phyloP scores from a whole-genome alignment of 768 basidiomycete genomes.

The Xerocomellus amylosporus region DNA sequence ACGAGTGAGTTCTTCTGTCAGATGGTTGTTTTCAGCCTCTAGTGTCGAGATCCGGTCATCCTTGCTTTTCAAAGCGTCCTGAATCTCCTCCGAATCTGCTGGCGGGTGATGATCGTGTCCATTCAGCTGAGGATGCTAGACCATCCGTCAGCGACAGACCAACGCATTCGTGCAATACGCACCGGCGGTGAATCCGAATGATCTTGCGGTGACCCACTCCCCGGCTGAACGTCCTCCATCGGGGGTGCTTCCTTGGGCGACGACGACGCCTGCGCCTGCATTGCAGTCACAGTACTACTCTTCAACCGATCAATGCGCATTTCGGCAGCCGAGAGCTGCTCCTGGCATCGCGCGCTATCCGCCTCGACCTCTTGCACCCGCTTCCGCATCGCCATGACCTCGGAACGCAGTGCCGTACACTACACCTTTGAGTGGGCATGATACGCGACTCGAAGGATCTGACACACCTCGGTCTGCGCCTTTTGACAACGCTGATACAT shows the following conservation, averaged over 20 bases:
- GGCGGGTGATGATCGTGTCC: conserved; percentile 40
- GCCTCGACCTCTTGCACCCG: conserved; percentile 49
- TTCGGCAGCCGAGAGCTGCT: conserved; percentile 54
- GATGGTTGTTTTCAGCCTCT: conserved; percentile 42
- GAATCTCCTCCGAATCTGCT: conserved; percentile 41
- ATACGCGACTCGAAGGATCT: background rate
- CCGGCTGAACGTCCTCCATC: conserved; percentile 27
- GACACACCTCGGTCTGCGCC: conserved; percentile 56
- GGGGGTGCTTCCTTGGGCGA: conserved; percentile 31
- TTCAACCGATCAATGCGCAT: conserved; percentile 59
- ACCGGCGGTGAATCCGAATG: conserved; percentile 67
- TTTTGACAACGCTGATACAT: conserved; percentile 48
- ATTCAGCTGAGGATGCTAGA: conserved; percentile 43
- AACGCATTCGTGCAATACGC: conserved; percentile 48
- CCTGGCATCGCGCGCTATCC: conserved; percentile 47
- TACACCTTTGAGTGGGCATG: conserved; percentile 28
- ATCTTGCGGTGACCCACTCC: conserved; percentile 45
- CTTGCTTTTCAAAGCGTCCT: conserved; percentile 20
- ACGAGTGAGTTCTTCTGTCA: conserved; percentile 44
- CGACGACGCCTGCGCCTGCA: conserved; percentile 40
- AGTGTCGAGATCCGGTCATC: conserved; percentile 49
- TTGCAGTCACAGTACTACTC: conserved; percentile 51
- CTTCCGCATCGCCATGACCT: conserved; percentile 49
- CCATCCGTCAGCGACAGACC: conserved; percentile 34
- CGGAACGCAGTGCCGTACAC: conserved; percentile 58